phyloP scores from a whole-genome alignment of 108 stramenopile species.

The Schizochytrium sp. region DNA sequence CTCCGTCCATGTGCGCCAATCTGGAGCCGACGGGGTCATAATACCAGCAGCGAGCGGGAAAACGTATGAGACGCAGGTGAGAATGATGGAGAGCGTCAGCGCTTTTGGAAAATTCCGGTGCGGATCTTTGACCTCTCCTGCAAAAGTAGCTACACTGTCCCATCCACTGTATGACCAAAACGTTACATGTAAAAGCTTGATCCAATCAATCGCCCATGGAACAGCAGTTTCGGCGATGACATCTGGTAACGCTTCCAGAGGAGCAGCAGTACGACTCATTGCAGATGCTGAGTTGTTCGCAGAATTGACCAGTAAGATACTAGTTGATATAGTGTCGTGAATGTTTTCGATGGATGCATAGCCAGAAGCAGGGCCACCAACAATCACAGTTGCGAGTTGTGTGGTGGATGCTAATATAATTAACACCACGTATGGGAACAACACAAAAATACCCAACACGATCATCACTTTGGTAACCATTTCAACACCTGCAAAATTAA shows the following conservation, averaged over 20 bases:
- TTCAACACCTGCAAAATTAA: conserved; percentile 29
- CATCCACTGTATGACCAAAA: conserved; percentile 57
- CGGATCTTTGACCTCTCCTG: conserved; percentile 31
- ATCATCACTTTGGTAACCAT: conserved; percentile 6
- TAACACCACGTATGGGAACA: not conserved
- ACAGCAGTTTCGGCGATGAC: not conserved
- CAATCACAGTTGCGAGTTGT: not conserved
- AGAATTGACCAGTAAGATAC: not conserved
- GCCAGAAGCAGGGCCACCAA: not conserved
- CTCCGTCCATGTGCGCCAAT: conserved; percentile 37
- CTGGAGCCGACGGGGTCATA: not conserved
- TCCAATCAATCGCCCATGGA: not conserved
- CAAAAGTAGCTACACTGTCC: conserved; percentile 46
- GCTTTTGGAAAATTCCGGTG: not conserved
- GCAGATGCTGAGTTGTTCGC: not conserved
- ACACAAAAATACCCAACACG: not conserved
- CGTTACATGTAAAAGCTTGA: conserved; percentile 20
- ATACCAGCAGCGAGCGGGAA: conserved; percentile 5
- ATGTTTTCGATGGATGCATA: too few species aligned
- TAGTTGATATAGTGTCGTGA: too few species aligned
- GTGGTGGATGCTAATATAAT: not conserved
- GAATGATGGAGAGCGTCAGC: not conserved
- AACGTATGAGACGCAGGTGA: conserved; percentile 10
- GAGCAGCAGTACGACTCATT: not conserved
- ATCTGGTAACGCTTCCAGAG: not conserved